Conservation (phyloP, 2,329 filamentous ascomycete genomes). For the Penicillium sp. region DNA sequence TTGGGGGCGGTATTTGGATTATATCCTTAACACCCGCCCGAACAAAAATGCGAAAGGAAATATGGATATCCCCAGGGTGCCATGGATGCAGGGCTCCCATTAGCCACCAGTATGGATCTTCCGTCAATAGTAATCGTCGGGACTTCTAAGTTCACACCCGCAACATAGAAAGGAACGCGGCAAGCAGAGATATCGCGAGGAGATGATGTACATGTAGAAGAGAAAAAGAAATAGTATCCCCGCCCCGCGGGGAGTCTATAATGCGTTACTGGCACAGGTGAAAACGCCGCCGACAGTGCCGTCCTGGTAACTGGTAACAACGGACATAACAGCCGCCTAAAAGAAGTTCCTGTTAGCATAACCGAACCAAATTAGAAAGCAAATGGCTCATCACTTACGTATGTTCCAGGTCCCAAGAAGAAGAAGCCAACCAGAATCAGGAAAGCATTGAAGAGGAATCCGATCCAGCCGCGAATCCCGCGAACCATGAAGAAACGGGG, state of each 20-base stretch:
- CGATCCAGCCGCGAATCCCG: constrained; percentile 44
- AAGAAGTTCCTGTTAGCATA: constrained; percentile 10
- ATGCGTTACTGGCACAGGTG: constrained; percentile 57
- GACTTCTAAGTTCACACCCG: neutral
- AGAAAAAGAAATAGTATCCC: neutral
- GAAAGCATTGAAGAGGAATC: constrained; percentile 60
- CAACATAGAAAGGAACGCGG: constrained; percentile 5
- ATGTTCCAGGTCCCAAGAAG: constrained; percentile 78
- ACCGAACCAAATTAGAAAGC: constrained; percentile 28
- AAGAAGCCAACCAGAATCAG: constrained; percentile 74
- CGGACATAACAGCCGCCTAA: constrained; percentile 44
- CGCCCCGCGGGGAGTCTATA: constrained; percentile 24
- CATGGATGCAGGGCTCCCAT: neutral
- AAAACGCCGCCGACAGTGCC: constrained; percentile 68
- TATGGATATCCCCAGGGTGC: neutral
- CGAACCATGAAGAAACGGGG: constrained; percentile 40
- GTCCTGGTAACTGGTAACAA: constrained; percentile 64
- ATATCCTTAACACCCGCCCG: neutral
- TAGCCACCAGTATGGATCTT: neutral
- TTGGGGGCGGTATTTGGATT: neutral
- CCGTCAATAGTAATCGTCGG: constrained; percentile 4
- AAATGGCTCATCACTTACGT: constrained; percentile 45
- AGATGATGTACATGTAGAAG: neutral
- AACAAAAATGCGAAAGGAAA: neutral
- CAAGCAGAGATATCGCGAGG: constrained; percentile 1